Percentiles rank a stretch among this genome's conserved stretches.
Conservation (phyloP, 306 rosid species). For the Dalbergia oliveri region DNA sequence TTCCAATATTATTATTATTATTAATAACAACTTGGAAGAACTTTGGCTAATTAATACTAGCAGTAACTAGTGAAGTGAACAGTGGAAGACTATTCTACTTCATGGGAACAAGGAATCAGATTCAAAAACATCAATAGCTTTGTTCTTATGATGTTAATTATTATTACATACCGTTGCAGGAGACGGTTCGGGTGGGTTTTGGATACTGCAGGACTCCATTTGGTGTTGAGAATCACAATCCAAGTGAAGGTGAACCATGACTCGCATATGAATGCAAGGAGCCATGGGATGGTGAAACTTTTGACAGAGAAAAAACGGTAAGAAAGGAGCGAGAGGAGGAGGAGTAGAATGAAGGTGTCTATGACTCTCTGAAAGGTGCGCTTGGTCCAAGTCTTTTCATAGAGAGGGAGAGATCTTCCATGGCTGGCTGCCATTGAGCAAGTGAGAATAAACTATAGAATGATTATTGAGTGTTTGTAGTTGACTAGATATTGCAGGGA, state of each 20-base stretch:
- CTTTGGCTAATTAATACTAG: neutral
- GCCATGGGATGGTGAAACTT: slow-evolving; percentile 54
- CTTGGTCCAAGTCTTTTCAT: slow-evolving; percentile 44
- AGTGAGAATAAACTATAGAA: no score
- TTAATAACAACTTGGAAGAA: neutral
- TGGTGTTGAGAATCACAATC: slow-evolving; percentile 51
- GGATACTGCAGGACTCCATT: slow-evolving; percentile 60
- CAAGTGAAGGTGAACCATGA: slow-evolving; percentile 63
- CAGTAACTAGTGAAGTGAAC: neutral
- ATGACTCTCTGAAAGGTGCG: slow-evolving; percentile 39
- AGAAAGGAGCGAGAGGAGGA: slow-evolving; percentile 51
- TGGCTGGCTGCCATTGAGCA: slow-evolving; percentile 29
- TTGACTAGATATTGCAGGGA: no score
- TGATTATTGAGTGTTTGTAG: no score
- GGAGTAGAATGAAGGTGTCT: slow-evolving; percentile 49
- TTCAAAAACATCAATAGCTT: neutral
- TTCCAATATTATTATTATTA: no score
- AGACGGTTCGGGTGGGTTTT: slow-evolving; percentile 61
- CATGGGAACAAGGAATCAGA: neutral
- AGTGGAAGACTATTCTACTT: neutral
- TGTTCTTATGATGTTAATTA: neutral
- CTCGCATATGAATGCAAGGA: slow-evolving; percentile 70
- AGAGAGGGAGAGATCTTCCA: slow-evolving; percentile 36
- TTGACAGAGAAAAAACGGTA: slow-evolving; percentile 50
- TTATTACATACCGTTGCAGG: slow-evolving; percentile 44